phyloP scores from a whole-genome alignment of 2,329 filamentous ascomycete genomes.

The Ceratocystis huliohia region DNA sequence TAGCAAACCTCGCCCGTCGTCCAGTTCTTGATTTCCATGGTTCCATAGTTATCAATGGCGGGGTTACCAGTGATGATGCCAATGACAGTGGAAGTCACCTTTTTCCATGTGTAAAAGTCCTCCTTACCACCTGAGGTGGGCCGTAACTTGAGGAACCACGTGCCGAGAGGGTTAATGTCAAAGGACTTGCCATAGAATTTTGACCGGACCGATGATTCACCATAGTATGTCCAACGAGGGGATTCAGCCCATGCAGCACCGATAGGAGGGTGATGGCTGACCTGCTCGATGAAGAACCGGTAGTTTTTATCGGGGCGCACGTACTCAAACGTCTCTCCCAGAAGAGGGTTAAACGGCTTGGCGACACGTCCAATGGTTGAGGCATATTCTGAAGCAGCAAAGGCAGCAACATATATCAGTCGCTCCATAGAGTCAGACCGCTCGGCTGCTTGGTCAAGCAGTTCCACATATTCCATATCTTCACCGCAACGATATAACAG shows the following conservation, averaged over 20 bases:
- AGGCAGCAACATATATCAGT: constrained; percentile 86
- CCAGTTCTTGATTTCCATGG: constrained; percentile 96
- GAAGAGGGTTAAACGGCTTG: constrained; percentile 92
- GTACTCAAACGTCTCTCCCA: constrained; percentile 96
- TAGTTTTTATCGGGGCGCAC: constrained; percentile 92
- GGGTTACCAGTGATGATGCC: constrained; percentile 96
- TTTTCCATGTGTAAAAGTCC: constrained; percentile 97
- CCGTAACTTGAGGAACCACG: constrained; percentile 84
- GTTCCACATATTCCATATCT: constrained; percentile 94
- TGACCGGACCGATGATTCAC: constrained; percentile 86
- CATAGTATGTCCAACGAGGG: constrained; percentile 92
- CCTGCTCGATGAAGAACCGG: constrained; percentile 96
- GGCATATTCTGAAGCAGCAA: constrained; percentile 91
- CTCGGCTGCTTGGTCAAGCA: constrained; percentile 79
- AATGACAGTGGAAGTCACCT: constrained; percentile 93
- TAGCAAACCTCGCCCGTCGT: constrained; percentile 83
- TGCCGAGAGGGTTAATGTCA: constrained; percentile 89
- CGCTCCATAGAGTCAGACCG: constrained; percentile 79
- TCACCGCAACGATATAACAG: constrained; percentile 88
- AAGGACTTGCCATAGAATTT: constrained; percentile 98
- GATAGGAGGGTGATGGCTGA: constrained; percentile 91
- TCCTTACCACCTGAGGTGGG: constrained; percentile 61
- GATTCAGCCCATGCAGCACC: constrained; percentile 89
- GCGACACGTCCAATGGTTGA: constrained; percentile 94
- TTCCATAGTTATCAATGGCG: constrained; percentile 92